A percentile compares a stretch with the other conserved stretches of the same genome.
Evolutionary conservation across 352 stramenopile genomes (phyloP).

Genomic region (Phytopythium cucurbitacearum): DNA sequence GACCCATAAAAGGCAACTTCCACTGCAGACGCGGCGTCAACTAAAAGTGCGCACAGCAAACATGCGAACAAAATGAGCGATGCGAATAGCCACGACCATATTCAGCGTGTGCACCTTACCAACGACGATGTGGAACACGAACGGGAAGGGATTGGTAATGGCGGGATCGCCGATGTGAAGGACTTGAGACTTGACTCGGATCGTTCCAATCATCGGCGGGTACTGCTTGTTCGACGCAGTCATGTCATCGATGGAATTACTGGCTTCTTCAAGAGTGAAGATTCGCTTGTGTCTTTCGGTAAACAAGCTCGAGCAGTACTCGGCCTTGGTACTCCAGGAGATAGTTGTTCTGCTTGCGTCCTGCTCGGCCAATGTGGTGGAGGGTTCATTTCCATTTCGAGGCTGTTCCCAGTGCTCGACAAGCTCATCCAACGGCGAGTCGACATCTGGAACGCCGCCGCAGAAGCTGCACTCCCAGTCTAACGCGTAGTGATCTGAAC

Average conservation of each 20-base stretch:
- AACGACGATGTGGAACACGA: slow-evolving; percentile 59
- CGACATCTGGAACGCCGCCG: slow-evolving; percentile 13
- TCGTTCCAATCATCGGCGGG: slow-evolving; percentile 41
- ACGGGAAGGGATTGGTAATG: slow-evolving; percentile 49
- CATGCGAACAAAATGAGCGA: slow-evolving; percentile 3
- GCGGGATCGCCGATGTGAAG: slow-evolving; percentile 39
- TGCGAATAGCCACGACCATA: background rate
- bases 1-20: slow-evolving; percentile 69
- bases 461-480: slow-evolving; percentile 38
- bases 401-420: slow-evolving; percentile 10
- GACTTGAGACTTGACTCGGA: slow-evolving; percentile 56
- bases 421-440: slow-evolving; percentile 26
- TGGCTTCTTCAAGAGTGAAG: slow-evolving; percentile 17
- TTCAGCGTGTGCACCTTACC: slow-evolving; percentile 16
- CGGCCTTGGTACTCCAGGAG: slow-evolving; percentile 13
- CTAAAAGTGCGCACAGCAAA: slow-evolving; percentile 10
- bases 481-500: slow-evolving; percentile 45
- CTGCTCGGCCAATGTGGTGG: background rate
- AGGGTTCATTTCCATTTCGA: no score
- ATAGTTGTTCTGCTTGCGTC: slow-evolving; percentile 4
- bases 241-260: no score
- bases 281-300: slow-evolving; percentile 16
- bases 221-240: background rate
- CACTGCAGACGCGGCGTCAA: slow-evolving; percentile 30
- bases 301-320: slow-evolving; percentile 23